Evolutionary conservation across 2,329 filamentous ascomycete genomes (phyloP).

Genomic region (Alternaria metachromatica): DNA sequence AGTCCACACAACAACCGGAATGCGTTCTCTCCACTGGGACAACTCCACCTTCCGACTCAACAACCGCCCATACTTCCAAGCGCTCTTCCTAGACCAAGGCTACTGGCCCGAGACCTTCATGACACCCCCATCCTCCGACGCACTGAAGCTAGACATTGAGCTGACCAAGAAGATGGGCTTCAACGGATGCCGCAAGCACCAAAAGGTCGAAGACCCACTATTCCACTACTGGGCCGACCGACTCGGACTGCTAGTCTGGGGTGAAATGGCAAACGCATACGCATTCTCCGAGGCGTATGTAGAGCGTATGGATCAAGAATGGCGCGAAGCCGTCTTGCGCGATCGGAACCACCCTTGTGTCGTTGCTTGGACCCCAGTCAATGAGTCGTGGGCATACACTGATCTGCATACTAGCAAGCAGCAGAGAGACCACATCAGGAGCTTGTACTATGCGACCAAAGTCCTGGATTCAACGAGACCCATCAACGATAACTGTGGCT

Average conservation of each 20-base stretch:
- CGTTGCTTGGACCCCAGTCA: slow-evolving; percentile 71
- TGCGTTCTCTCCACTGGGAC: slow-evolving; percentile 67
- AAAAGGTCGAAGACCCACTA: slow-evolving; percentile 67
- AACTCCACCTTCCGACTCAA: slow-evolving; percentile 68
- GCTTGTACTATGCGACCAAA: slow-evolving; percentile 70
- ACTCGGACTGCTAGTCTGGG: slow-evolving; percentile 69
- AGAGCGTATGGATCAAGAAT: slow-evolving; percentile 68
- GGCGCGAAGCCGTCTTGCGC: slow-evolving; percentile 66
- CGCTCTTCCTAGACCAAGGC: slow-evolving; percentile 66
- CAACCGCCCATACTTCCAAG: slow-evolving; percentile 65
- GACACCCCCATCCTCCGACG: slow-evolving; percentile 61
- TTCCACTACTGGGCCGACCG: slow-evolving; percentile 69
- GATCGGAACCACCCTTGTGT: slow-evolving; percentile 71
- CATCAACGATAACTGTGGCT: slow-evolving; percentile 75
- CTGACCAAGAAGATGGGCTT: slow-evolving; percentile 67
- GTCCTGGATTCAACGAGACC: slow-evolving; percentile 68
- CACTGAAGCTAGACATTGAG: slow-evolving; percentile 61
- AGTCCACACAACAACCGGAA: slow-evolving; percentile 66
- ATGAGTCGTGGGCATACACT: slow-evolving; percentile 70
- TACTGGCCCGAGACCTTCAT: slow-evolving; percentile 69
- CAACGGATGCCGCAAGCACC: slow-evolving; percentile 70
- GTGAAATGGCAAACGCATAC: slow-evolving; percentile 70
- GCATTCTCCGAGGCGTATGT: slow-evolving; percentile 66
- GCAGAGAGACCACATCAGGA: slow-evolving; percentile 69
- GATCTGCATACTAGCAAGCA: slow-evolving; percentile 62